phyloP scores from a whole-genome alignment of 2,329 filamentous ascomycete genomes.

The Pestalotiopsis fici region DNA sequence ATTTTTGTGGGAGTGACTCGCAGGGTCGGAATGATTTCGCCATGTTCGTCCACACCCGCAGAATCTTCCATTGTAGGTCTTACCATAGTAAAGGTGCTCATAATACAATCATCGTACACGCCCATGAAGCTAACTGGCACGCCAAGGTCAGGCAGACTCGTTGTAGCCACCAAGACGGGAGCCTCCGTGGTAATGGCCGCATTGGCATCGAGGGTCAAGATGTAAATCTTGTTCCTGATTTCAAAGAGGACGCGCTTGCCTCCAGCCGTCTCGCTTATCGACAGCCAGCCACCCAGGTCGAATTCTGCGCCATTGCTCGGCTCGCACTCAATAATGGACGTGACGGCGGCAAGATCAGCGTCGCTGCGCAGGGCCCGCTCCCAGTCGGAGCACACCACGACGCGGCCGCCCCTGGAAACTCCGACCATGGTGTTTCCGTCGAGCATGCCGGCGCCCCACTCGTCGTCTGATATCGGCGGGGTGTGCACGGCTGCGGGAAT shows the following conservation, averaged over 20 bases:
- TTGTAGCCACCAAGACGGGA: background rate
- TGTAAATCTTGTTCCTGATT: conserved; percentile 41
- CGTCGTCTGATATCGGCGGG: conserved; percentile 35
- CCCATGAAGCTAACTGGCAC: conserved; percentile 48
- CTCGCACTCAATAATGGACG: conserved; percentile 41
- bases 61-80: background rate
- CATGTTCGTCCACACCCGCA: background rate
- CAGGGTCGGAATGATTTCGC: conserved; percentile 1
- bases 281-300: conserved; percentile 47
- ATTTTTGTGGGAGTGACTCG: conserved; percentile 13
- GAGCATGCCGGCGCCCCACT: conserved; percentile 49
- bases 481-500: conserved; percentile 19
- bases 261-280: conserved; percentile 31
- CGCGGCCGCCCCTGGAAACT: conserved; percentile 40
- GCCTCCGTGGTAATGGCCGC: conserved; percentile 22
- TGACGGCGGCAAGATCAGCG: conserved; percentile 23
- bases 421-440: conserved; percentile 41
- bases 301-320: conserved; percentile 36
- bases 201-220: conserved; percentile 38
- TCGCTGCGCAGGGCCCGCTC: conserved; percentile 32
- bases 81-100: conserved; percentile 39
- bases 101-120: conserved; percentile 46
- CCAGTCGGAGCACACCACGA: conserved; percentile 46
- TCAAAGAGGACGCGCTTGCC: conserved; percentile 41
- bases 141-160: conserved; percentile 20